Base-by-base conservation (phyloP, 371 early-diverging fungal species). In the Dinochytrium kinnereticum region DNA sequence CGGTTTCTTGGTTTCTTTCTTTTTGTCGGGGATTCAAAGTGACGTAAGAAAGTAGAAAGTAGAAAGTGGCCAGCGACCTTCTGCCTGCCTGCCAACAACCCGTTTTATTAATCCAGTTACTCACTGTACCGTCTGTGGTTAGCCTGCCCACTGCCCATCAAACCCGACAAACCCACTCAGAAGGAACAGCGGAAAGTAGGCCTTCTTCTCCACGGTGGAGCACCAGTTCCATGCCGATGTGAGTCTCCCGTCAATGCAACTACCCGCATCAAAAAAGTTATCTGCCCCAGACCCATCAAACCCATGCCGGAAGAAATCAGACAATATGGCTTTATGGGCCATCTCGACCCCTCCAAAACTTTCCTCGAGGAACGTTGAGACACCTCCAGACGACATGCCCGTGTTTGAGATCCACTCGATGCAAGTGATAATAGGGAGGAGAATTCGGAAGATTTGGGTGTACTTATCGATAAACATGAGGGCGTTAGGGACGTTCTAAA, bases 231-330 rank as follows among this genome's bases (percentile, higher is more conserved):
- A 84, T 1, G 82, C 82, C 50, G 78, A 78, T 2, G 97, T 98
- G 71, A 98, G 79, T 49, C 98, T 86, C 33, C 98, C 98, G 73
- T 98, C 98, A 82, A 98, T 96, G 79, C 98, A 98, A n/a, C 91
- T 36, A 71, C 53, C 65, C 59, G 26, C 67, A 59, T 64, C 92
- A 82, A 93, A 95, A 74, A 94, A 96, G 82, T 95, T 96, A 78
- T 95, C 95, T 0, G 93, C 94, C 15, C 98, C 98, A 38, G 94
- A 94, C 0, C 98, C 98, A 81, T 98, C 98, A 83, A 98, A 98
- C 0, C 94, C 98, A 72, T 91, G 90, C 36, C 93, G 85, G 90
- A 98, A 98, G 77, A 98, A 98, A 76, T 98, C 98, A 2, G 89
- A 88, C 79, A 96, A 77, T 40, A 97, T 93, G 13, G 76, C 77